These are phyloP conservation scores for Collybia sordida DNA, from an alignment of 768 basidiomycete species.

Conservation along the genomic window DNA sequence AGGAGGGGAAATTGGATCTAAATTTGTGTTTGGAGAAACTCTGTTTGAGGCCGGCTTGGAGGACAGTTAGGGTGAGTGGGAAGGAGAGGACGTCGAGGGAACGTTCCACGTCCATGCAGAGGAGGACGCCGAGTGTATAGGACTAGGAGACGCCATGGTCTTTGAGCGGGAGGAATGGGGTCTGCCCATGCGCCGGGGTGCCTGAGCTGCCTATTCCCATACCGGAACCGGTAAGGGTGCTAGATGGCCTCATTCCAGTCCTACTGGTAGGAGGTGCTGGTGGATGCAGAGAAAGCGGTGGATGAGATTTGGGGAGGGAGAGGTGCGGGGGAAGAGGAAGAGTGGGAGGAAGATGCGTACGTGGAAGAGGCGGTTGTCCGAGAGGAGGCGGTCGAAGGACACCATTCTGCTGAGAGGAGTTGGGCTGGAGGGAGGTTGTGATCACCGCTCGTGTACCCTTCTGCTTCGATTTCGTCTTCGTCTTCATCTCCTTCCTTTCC, in stretches of 20 bases:
- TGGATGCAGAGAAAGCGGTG: conserved; percentile 11
- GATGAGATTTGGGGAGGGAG: conserved; percentile 8
- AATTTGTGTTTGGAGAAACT: conserved; percentile 22
- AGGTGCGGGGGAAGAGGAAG: neutral
- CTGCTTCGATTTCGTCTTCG: conserved; percentile 12
- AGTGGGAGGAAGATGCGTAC: conserved; percentile 1
- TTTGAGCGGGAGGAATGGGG: conserved; percentile 55
- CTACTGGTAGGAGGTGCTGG: too few relatives aligned
- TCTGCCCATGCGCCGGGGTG: conserved; percentile 56
- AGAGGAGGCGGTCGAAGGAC: conserved; percentile 11
- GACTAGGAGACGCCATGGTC: conserved; percentile 70
- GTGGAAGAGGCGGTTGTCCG: conserved; percentile 11
- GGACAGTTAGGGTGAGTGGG: conserved; percentile 65
- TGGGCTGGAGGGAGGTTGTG: conserved; percentile 5
- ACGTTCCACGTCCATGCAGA: conserved; percentile 61
- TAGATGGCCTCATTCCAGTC: conserved; percentile 9
- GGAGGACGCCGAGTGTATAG: conserved; percentile 51
- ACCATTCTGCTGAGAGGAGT: conserved; percentile 11
- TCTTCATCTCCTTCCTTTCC: conserved; percentile 8
- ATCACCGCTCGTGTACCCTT: conserved; percentile 7
- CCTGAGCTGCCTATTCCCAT: conserved; percentile 7
- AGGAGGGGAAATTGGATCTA: neutral
- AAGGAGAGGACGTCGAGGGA: conserved; percentile 51
- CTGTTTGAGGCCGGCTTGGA: conserved; percentile 60
- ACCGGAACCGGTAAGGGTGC: conserved; percentile 5